Conservation (phyloP, 495 filamentous ascomycete species). For the Hypoxylon crocopeplum region DNA sequence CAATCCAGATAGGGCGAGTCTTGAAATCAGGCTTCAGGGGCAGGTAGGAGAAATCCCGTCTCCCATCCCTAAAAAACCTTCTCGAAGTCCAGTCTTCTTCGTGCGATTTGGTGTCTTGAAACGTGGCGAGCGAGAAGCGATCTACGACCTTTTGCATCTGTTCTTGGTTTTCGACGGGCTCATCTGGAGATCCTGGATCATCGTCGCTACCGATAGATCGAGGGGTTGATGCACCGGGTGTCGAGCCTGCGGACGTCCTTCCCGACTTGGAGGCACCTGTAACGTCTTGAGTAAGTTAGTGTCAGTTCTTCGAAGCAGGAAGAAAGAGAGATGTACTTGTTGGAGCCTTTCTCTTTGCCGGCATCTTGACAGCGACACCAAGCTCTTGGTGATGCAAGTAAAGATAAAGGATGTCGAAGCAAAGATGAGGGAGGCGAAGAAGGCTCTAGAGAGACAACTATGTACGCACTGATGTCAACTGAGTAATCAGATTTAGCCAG, state of each 20-base stretch:
- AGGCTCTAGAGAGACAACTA: neutral
- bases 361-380: conserved; percentile 57
- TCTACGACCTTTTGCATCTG: conserved; percentile 66
- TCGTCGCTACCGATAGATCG: conserved; percentile 73
- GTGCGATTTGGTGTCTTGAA: conserved; percentile 46
- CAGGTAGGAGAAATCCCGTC: conserved; percentile 78
- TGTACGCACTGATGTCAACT: neutral
- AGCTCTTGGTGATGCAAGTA: neutral
- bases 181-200: conserved; percentile 55
- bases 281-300: conserved; percentile 51
- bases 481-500: conserved; percentile 5
- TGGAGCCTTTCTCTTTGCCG: conserved; percentile 79
- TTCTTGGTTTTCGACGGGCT: conserved; percentile 57
- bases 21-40: conserved; percentile 86
- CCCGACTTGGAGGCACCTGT: conserved; percentile 60
- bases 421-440: conserved; percentile 12
- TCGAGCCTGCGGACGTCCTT: conserved; percentile 68
- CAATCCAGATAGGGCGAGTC: conserved; percentile 90
- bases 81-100: conserved; percentile 54
- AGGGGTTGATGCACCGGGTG: conserved; percentile 70
- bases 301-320: conserved; percentile 42
- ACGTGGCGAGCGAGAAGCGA: conserved; percentile 65
- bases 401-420: conserved; percentile 7
- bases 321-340: conserved; percentile 50
- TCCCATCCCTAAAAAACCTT: conserved; percentile 50